phyloP scores from a whole-genome alignment of 805 yeast species.

The Saccharomycodes ludwigii region DNA sequence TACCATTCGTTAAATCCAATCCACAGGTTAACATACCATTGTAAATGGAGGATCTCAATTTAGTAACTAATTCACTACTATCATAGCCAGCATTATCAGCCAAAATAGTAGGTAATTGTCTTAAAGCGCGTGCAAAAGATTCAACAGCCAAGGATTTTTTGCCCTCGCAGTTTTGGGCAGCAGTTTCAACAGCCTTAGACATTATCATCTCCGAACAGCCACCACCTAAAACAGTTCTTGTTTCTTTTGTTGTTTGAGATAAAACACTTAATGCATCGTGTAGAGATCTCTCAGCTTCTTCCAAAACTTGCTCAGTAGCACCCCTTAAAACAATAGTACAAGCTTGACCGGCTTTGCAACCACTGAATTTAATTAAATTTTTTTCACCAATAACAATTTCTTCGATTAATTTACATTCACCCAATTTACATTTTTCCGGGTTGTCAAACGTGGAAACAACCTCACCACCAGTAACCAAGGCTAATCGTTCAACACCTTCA shows the following conservation, averaged over 20 bases:
- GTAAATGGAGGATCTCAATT: conserved; percentile 72
- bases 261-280: conserved; percentile 95
- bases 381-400: conserved; percentile 92
- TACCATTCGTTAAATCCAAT: conserved; percentile 73
- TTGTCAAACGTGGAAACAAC: conserved; percentile 92
- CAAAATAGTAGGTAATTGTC: conserved; percentile 88
- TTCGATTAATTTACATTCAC: conserved; percentile 81
- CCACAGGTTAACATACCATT: conserved; percentile 90
- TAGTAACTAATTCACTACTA: conserved; percentile 82
- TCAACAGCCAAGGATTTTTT: conserved; percentile 91
- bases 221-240: conserved; percentile 88
- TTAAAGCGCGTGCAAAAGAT: conserved; percentile 84
- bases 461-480: conserved; percentile 96
- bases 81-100: conserved; percentile 98
- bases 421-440: conserved; percentile 76
- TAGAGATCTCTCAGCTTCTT: conserved; percentile 92
- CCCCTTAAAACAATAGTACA: conserved; percentile 94
- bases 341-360: conserved; percentile 90
- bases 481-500: conserved; percentile 93
- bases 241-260: conserved; percentile 87
- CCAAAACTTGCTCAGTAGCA: conserved; percentile 92
- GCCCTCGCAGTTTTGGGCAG: conserved; percentile 85
- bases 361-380: conserved; percentile 81
- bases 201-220: conserved; percentile 93
- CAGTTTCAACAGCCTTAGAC: conserved; percentile 92